A percentile compares a stretch with the other conserved stretches of the same genome.
These are phyloP conservation scores for Amaranthus cruentus DNA, from an alignment of 148 eudicot genomes.

Conservation along the genomic window DNA sequence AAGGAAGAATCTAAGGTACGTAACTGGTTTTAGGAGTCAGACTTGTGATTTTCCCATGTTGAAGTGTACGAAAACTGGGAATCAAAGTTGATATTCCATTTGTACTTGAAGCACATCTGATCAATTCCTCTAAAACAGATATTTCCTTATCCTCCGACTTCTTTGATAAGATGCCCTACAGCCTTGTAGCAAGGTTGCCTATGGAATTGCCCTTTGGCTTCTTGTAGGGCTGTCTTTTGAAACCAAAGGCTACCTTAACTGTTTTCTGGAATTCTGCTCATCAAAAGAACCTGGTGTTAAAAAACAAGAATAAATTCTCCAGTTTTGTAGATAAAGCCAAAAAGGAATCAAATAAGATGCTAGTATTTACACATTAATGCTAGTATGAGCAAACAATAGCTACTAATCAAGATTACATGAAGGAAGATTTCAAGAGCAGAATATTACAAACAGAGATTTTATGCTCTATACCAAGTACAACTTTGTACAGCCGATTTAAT, in stretches of 20 bases:
- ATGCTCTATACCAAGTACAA: no score
- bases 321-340: slow-evolving; percentile 1
- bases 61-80: background rate
- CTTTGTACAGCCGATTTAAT: no score
- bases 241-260: background rate
- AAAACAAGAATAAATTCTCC: background rate
- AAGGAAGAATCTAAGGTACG: background rate
- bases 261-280: background rate
- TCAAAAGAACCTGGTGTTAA: slow-evolving; percentile 6
- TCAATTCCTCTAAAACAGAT: slow-evolving; percentile 6
- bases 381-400: no score
- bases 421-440: no score
- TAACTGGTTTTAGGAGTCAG: background rate
- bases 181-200: slow-evolving; percentile 4
- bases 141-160: background rate
- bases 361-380: background rate
- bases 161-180: slow-evolving; percentile 12
- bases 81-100: slow-evolving; percentile 4
- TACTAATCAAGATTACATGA: no score
- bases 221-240: slow-evolving; percentile 3
- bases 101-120: slow-evolving; percentile 1
- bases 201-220: slow-evolving; percentile 9
- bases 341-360: slow-evolving; percentile 13
- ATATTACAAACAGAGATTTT: no score
- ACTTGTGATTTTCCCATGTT: background rate